Evolutionary conservation across 352 stramenopile genomes (phyloP), one percentile per base, ranked within the genome.

Genomic region (Phytophthora colocasiae): DNA sequence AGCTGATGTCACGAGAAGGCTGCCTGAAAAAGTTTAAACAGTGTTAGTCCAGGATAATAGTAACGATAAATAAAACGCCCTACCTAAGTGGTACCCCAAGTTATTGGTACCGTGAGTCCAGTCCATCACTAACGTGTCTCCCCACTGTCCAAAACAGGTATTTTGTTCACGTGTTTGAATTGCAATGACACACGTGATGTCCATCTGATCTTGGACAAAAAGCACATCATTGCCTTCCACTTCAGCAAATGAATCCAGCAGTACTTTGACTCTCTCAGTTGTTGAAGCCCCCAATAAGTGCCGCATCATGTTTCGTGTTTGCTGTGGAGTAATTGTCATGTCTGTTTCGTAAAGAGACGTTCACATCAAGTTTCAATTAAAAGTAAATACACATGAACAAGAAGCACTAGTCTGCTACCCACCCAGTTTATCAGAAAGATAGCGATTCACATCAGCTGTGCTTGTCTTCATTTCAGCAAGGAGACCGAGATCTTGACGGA

Each of bases 1-100:
- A 6, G 68, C 44, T 1, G 62, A 53, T 2, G 62, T 76, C 0
- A 65, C 57, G 1, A 72, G 19, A 17, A 72, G 24, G 27, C 53
- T 72, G 8, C 58, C 51, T 69, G 29, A 7, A 36, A 36, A 11
- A 31, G 27, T 7, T 4, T 31, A 31, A 7, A 7, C 27, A 31
- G 3, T 31, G 27, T 31, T 31, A 31, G 27, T 31, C 27, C 6
- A 7, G 27, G 6, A 31, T 4, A 31, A 31, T 7, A 31, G 27
- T 7, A 31, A 31, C 3, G 27, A 31, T 6, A 31, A 31, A 31
- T 31, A 31, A 7, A 31, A 31, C 6, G 27, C 6, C 15, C 58
- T 58, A 27, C 63, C 51, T 6, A 63, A 26, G 44, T 71, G 45
- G 9, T 52, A 52, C 12, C 26, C 14, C 1, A 52, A 12, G 15